Percentiles rank a stretch among this genome's conserved stretches.
These are phyloP conservation scores for Trametes versicolor DNA, from an alignment of 1,284 basidiomycete genomes.

Conservation along the genomic window DNA sequence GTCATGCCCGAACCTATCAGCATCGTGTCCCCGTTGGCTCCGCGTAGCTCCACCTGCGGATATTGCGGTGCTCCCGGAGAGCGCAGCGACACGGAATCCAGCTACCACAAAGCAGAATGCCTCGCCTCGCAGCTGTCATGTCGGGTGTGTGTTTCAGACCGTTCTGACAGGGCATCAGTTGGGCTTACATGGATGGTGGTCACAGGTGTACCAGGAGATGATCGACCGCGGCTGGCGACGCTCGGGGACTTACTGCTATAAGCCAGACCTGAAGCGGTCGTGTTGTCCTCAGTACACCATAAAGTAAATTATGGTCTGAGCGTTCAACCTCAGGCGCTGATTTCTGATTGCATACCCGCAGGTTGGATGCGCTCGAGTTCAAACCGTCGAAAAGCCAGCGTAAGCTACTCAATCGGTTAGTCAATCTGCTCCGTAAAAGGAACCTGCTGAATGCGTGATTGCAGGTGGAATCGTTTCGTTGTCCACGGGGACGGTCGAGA, in stretches of 20 bases:
- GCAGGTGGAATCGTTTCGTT: conserved; percentile 82
- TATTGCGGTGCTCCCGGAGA: conserved; percentile 52
- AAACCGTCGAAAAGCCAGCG: conserved; percentile 83
- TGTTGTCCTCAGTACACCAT: conserved; percentile 97
- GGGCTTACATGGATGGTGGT: neutral
- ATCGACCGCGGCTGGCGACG: conserved; percentile 92
- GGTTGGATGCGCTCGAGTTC: conserved; percentile 81
- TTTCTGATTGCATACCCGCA: conserved; percentile 40
- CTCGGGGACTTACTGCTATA: conserved; percentile 85
- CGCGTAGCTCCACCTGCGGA: conserved; percentile 48
- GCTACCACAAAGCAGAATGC: conserved; percentile 48
- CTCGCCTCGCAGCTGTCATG: conserved; percentile 56
- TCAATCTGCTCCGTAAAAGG: neutral
- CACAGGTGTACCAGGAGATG: conserved; percentile 79
- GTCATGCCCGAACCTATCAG: conserved; percentile 24
- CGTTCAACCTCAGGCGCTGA: neutral
- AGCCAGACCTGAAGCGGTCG: conserved; percentile 82
- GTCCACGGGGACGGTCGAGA: conserved; percentile 57
- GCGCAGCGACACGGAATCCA: conserved; percentile 47
- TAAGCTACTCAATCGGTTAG: conserved; percentile 75
- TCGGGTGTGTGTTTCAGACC: conserved; percentile 50
- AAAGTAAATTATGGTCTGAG: conserved; percentile 54
- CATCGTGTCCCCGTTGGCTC: conserved; percentile 38
- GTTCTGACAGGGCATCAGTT: neutral
- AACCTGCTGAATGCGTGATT: neutral